Conservation (phyloP, 1,284 basidiomycete species). For the Cutaneotrichosporon dermatis region DNA sequence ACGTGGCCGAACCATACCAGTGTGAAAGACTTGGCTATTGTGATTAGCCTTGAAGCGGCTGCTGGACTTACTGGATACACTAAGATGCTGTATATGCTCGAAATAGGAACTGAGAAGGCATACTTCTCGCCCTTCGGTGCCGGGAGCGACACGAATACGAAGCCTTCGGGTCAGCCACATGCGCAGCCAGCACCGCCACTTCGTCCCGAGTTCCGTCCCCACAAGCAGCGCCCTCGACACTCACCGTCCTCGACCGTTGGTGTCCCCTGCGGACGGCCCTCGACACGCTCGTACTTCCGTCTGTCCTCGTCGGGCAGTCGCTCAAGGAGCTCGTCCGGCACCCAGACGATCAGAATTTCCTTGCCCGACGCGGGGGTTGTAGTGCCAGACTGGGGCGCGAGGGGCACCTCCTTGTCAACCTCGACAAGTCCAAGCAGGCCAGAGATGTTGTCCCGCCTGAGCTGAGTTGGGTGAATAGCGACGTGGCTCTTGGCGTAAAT, state of each 20-base stretch:
- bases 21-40: constrained; percentile 42
- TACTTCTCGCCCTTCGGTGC: constrained; percentile 70
- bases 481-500: constrained; percentile 88
- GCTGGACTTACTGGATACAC: constrained; percentile 60
- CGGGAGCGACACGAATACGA: constrained; percentile 45
- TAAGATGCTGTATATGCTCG: constrained; percentile 82
- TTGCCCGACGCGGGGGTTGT: constrained; percentile 14
- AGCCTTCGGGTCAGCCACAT: constrained; percentile 27
- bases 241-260: constrained; percentile 38
- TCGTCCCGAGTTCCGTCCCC: neutral
- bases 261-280: constrained; percentile 19
- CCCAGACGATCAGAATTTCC: constrained; percentile 43
- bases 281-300: constrained; percentile 36
- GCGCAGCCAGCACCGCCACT: neutral
- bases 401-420: constrained; percentile 43
- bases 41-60: constrained; percentile 3
- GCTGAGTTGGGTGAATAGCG: constrained; percentile 88
- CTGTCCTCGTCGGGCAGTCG: constrained; percentile 43
- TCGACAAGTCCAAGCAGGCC: constrained; percentile 85
- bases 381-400: constrained; percentile 6
- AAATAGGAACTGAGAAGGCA: constrained; percentile 87
- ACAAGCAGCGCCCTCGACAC: constrained; percentile 9
- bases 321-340: constrained; percentile 43
- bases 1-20: constrained; percentile 48
- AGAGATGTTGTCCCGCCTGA: constrained; percentile 84